Evolutionary conservation across 352 stramenopile genomes (phyloP).

Genomic region (Globisporangium rhizosaccharum): DNA sequence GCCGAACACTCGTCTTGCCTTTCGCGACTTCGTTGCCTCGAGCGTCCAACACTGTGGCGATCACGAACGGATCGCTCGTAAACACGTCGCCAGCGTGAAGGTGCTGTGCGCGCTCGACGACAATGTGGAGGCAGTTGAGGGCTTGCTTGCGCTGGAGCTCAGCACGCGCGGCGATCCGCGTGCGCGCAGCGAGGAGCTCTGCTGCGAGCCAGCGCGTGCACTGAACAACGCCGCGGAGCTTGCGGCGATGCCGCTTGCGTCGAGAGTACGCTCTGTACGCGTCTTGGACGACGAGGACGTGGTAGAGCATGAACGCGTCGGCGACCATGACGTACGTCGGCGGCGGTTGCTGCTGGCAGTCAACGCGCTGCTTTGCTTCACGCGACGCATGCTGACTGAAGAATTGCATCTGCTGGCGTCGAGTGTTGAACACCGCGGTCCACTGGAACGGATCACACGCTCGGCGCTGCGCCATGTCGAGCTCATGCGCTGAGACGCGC

Average conservation of each 20-base stretch:
- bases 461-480: slow-evolving; percentile 16
- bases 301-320: slow-evolving; percentile 51
- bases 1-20: slow-evolving; percentile 43
- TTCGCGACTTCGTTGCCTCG: slow-evolving; percentile 26
- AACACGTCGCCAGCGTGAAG: slow-evolving; percentile 49
- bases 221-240: slow-evolving; percentile 26
- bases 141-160: slow-evolving; percentile 22
- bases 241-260: slow-evolving; percentile 17
- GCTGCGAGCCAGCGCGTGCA: slow-evolving; percentile 21
- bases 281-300: slow-evolving; percentile 67
- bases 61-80: slow-evolving; percentile 62
- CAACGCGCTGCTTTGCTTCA: neutral
- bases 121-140: slow-evolving; percentile 58
- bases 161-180: slow-evolving; percentile 16
- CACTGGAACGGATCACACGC: slow-evolving; percentile 36
- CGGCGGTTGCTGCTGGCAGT: slow-evolving; percentile 9
- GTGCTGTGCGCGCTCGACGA: slow-evolving; percentile 41
- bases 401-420: slow-evolving; percentile 50
- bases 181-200: slow-evolving; percentile 21
- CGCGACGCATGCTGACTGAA: slow-evolving; percentile 25
- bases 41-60: slow-evolving; percentile 20
- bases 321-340: slow-evolving; percentile 47
- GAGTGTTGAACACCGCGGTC: slow-evolving; percentile 53
- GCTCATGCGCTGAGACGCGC: slow-evolving; percentile 17
- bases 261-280: slow-evolving; percentile 34